These are phyloP conservation scores for Taxillus chinensis DNA, from an alignment of 164 flowering plant species.

Conservation along the genomic window DNA sequence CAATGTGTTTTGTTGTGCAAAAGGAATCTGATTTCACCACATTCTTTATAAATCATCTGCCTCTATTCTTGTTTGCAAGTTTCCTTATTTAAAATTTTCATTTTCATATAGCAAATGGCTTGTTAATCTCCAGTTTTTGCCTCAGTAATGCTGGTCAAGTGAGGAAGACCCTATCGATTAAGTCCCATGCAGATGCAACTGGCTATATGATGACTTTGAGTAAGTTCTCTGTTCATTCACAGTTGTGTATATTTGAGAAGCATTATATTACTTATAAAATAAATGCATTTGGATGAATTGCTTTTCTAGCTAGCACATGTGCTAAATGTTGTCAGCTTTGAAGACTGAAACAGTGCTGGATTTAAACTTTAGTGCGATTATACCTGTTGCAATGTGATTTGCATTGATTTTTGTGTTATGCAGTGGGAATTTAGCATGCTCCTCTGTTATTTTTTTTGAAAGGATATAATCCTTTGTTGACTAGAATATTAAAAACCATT, in stretches of 20 bases:
- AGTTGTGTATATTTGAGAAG: neutral
- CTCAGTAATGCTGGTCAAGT: slow-evolving; percentile 88
- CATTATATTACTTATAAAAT: too few species aligned
- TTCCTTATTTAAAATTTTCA: neutral
- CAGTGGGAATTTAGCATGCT: too few species aligned
- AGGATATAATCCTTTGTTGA: too few species aligned
- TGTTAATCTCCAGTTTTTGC: slow-evolving; percentile 4
- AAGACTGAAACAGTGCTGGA: too few species aligned
- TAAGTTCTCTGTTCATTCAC: slow-evolving; percentile 24
- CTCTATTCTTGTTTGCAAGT: neutral
- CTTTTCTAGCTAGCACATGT: too few species aligned
- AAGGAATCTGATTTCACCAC: neutral
- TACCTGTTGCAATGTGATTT: too few species aligned
- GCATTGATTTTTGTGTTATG: too few species aligned
- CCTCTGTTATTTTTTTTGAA: too few species aligned
- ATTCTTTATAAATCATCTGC: neutral
- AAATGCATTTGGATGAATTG: too few species aligned
- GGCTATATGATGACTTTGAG: slow-evolving; percentile 63
- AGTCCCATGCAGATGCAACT: slow-evolving; percentile 46
- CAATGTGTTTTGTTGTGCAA: neutral
- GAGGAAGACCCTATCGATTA: slow-evolving; percentile 57
- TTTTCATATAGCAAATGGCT: neutral
- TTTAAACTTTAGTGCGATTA: too few species aligned
- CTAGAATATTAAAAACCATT: too few species aligned
- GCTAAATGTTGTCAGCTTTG: too few species aligned